Conservation (phyloP, 2,329 filamentous ascomycete species). For the Sporothrix mexicana region DNA sequence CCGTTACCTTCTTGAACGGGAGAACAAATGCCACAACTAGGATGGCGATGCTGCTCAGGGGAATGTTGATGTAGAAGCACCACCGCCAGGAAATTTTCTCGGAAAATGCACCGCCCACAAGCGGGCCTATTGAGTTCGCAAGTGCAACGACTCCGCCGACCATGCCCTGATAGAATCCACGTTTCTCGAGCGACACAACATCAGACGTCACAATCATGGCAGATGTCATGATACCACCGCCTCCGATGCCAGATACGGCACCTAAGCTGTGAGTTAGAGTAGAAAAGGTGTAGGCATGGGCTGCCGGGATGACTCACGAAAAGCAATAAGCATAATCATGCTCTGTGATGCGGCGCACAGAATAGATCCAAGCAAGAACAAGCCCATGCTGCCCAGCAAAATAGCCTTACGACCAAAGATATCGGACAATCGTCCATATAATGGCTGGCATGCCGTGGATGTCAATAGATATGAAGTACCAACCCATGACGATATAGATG, state of each 20-base stretch:
- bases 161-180: slow-evolving; percentile 36
- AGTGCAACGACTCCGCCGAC: slow-evolving; percentile 35
- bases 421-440: slow-evolving; percentile 31
- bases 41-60: slow-evolving; percentile 33
- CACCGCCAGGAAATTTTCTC: slow-evolving; percentile 20
- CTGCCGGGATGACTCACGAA: too few species aligned
- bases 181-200: slow-evolving; percentile 35
- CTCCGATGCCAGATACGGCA: slow-evolving; percentile 34
- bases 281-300: too few species aligned
- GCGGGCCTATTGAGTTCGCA: slow-evolving; percentile 32
- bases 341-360: slow-evolving; percentile 34
- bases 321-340: slow-evolving; percentile 36
- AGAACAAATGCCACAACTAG: slow-evolving; percentile 34
- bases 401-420: slow-evolving; percentile 33
- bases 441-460: slow-evolving; percentile 29
- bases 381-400: slow-evolving; percentile 28
- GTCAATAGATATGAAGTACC: slow-evolving; percentile 30
- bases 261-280: slow-evolving; percentile 18
- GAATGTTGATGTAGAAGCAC: slow-evolving; percentile 35
- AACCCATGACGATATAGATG: slow-evolving; percentile 30
- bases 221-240: slow-evolving; percentile 35
- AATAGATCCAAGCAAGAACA: slow-evolving; percentile 36
- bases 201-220: slow-evolving; percentile 35
- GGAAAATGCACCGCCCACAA: slow-evolving; percentile 32
- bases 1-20: slow-evolving; percentile 34